These are phyloP conservation scores for cucumber (Cucumis sativus) DNA, from an alignment of 306 rosid species.

Conservation along the genomic window DNA sequence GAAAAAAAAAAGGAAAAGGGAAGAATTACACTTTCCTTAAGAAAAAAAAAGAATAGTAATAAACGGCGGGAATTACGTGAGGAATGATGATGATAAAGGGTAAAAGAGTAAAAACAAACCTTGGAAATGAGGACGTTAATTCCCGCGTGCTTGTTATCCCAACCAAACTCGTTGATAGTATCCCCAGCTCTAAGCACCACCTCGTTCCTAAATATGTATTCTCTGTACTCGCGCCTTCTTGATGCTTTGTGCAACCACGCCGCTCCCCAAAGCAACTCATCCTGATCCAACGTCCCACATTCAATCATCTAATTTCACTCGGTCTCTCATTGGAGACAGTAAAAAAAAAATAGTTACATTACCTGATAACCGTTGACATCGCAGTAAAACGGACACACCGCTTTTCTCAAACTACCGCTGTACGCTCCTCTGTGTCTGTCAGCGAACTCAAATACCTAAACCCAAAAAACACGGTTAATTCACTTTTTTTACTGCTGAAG, in stretches of 20 bases:
- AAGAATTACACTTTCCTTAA: no score
- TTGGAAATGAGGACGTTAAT: conserved; percentile 86
- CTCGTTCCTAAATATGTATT: conserved; percentile 82
- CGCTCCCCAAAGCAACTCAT: conserved; percentile 92
- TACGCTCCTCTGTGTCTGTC: conserved; percentile 91
- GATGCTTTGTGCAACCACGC: conserved; percentile 99
- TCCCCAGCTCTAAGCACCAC: conserved; percentile 85
- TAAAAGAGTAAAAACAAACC: conserved; percentile 22
- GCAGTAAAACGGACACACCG: conserved; percentile 92
- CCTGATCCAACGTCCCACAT: conserved; percentile 22
- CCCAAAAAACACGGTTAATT: conserved; percentile 6
- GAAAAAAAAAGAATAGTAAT: background rate
- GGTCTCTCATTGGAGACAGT: conserved; percentile 1
- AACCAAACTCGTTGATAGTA: conserved; percentile 93
- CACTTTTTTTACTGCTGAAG: background rate
- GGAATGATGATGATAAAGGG: background rate
- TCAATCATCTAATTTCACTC: background rate
- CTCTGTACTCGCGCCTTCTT: conserved; percentile 69
- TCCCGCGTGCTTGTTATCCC: conserved; percentile 99
- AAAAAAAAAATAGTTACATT: background rate
- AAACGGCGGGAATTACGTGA: background rate
- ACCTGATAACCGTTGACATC: conserved; percentile 94
- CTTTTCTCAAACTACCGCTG: conserved; percentile 61
- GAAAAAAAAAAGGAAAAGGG: background rate
- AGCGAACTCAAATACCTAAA: conserved; percentile 90